Percentiles rank a stretch among this genome's conserved stretches.
phyloP scores from a whole-genome alignment of 176 grass and related monocot species.

The Triticum monococcum region DNA sequence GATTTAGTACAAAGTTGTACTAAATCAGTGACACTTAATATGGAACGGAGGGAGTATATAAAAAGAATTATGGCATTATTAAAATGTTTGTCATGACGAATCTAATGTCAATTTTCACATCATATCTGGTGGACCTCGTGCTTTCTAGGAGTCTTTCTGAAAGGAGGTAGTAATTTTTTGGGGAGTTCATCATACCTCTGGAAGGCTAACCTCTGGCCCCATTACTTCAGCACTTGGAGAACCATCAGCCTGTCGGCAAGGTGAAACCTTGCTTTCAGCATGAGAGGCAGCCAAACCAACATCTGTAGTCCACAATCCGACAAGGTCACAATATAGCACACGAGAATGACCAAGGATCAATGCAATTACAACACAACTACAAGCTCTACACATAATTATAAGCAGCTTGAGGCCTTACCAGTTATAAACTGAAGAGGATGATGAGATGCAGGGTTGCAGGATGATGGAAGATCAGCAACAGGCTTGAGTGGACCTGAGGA shows the following conservation, averaged over 20 bases:
- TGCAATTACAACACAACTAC: not conserved
- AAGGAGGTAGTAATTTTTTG: not conserved
- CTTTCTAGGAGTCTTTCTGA: not conserved
- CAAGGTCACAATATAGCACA: not conserved
- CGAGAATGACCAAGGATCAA: not conserved
- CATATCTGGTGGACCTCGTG: not conserved
- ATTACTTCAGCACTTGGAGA: constrained; percentile 2
- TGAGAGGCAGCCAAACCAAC: not conserved
- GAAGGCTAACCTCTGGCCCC: constrained; percentile 8
- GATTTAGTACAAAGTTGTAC: no score
- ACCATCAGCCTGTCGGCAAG: not conserved
- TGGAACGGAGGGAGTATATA: no score
- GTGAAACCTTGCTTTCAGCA: constrained; percentile 9
- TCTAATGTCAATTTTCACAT: not conserved
- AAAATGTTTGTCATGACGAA: not conserved
- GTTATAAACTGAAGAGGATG: not conserved
- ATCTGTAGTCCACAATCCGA: not conserved
- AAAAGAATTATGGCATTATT: not conserved
- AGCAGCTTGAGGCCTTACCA: constrained; percentile 6
- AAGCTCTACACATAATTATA: not conserved
- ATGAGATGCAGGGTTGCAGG: not conserved
- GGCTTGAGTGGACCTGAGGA: not conserved
- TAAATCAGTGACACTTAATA: no score
- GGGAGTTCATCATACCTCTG: not conserved
- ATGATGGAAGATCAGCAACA: not conserved